Conservation (phyloP, 2,329 filamentous ascomycete genomes). For the Phialophora tarda region DNA sequence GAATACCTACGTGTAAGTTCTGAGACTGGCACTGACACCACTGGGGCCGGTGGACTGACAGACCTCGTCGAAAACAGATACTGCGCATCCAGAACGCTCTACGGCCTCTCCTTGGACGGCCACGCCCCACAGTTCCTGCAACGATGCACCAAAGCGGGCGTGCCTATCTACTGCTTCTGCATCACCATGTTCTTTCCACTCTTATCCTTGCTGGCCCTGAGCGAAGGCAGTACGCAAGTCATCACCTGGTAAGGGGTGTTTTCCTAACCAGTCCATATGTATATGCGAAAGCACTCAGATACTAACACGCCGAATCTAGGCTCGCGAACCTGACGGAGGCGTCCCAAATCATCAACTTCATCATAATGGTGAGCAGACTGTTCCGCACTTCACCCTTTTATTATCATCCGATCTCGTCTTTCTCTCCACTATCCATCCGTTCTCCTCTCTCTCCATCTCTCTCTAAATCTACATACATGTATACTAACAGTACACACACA, state of each 20-base stretch:
- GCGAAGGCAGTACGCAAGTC: slow-evolving; percentile 55
- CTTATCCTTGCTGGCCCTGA: slow-evolving; percentile 58
- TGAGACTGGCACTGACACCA: too few relatives aligned
- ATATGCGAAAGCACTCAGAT: not conserved
- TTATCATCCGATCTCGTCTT: not conserved
- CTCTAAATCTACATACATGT: too few relatives aligned
- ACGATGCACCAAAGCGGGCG: slow-evolving; percentile 65
- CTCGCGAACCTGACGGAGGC: slow-evolving; percentile 55
- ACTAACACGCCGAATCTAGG: slow-evolving; percentile 39
- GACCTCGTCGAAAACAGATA: slow-evolving; percentile 49
- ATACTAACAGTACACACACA: too few relatives aligned
- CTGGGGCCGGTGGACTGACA: too few relatives aligned
- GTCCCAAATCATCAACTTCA: slow-evolving; percentile 61
- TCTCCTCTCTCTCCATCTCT: too few relatives aligned
- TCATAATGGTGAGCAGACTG: slow-evolving; percentile 54
- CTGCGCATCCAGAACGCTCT: slow-evolving; percentile 59
- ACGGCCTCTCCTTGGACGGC: slow-evolving; percentile 60
- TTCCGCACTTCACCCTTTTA: not conserved
- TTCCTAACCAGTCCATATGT: too few relatives aligned
- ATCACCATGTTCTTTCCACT: slow-evolving; percentile 61
- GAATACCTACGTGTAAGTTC: slow-evolving; percentile 51
- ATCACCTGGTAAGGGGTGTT: slow-evolving; percentile 49
- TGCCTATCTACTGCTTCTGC: slow-evolving; percentile 64
- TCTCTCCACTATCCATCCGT: too few relatives aligned
- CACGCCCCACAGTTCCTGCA: slow-evolving; percentile 61